Evolutionary conservation across 1,284 basidiomycete genomes (phyloP).

Genomic region (Pisolithus thermaeus): DNA sequence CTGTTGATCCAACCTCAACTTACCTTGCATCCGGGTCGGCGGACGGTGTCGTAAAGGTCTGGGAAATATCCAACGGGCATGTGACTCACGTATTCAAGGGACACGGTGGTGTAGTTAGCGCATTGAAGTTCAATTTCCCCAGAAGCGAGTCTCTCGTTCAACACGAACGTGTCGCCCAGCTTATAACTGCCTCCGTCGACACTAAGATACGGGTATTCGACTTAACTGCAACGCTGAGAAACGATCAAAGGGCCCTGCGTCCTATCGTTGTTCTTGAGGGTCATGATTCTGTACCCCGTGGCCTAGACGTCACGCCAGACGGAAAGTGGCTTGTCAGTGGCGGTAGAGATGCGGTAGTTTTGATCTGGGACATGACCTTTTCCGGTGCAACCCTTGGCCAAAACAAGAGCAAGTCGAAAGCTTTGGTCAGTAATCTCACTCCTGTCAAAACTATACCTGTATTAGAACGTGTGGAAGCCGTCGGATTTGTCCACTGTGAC

Average conservation of each 20-base stretch:
- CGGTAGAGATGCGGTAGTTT: conserved; percentile 84
- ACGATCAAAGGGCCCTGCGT: conserved; percentile 53
- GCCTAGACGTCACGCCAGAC: conserved; percentile 78
- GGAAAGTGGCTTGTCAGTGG: conserved; percentile 85
- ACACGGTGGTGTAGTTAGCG: conserved; percentile 93
- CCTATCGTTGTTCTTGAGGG: conserved; percentile 82
- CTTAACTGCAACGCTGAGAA: conserved; percentile 55
- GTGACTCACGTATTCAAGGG: conserved; percentile 95
- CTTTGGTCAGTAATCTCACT: conserved; percentile 37
- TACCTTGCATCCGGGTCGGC: conserved; percentile 94
- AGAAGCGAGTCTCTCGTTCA: conserved; percentile 45
- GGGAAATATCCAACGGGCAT: conserved; percentile 85
- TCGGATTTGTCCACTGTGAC: conserved; percentile 63
- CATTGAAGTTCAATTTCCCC: conserved; percentile 78
- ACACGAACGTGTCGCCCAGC: conserved; percentile 59
- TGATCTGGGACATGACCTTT: conserved; percentile 70
- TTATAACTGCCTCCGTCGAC: conserved; percentile 88
- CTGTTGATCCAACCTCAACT: conserved; percentile 79
- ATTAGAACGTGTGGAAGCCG: conserved; percentile 82
- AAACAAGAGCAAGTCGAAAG: conserved; percentile 48
- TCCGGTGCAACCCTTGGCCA: conserved; percentile 31
- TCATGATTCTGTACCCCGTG: conserved; percentile 87
- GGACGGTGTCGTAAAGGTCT: conserved; percentile 96
- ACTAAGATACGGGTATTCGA: conserved; percentile 89
- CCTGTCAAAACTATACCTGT: conserved; percentile 83